Evolutionary conservation across 177 flowering plant genomes (phyloP), one percentile per base, ranked within the genome.

Genomic region (Vitis hybrid): DNA sequence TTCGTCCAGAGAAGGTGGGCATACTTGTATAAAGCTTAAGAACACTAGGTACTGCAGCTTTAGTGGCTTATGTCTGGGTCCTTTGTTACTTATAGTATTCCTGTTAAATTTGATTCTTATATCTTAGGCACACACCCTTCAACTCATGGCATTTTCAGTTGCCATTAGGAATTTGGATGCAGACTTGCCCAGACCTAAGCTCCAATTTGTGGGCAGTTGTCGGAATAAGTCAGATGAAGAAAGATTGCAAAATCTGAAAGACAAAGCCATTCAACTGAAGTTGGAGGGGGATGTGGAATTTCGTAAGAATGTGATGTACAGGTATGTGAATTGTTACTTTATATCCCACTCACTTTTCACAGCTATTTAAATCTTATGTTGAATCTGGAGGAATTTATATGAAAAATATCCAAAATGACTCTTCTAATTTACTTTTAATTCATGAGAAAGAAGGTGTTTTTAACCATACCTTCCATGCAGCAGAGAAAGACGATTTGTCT

Each of bases 1-100:
- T 94, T 81, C 97, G 97, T 81, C 97, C 97, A 57, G 97, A 92
- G 88, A 92, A 92, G 97, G 97, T 94, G 81, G 56, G 82, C 69
- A 76, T 75, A 65, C 65, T 68, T 76, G 11, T 57, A 45, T 73
- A 73, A 69, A 61, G 64, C 78, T 81, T 73, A 61, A 65, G 60
- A 70, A 13, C 59, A 51, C 17, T 72, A 80, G 80, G 76, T 71
- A 82, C 63, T 74, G 56, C 39, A 39, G 54, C 63, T 77, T 54
- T 48, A 19, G 45, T 64, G 70, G 68, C 71, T 73, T 73, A 19
- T 66, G 50, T 60, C 67, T 56, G 52, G 72, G 65, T 67, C 71
- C 67, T 62, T 71, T 23, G 6, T 48, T 39, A 12, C 66, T 21
- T 23, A 45, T 59, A 4, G 23, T n/a, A 56, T 30, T 56, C 13